Evolutionary conservation across 2,329 filamentous ascomycete species (phyloP), one percentile per base, ranked within the genome.

Genomic region (Microdochium trichocladiopsis): DNA sequence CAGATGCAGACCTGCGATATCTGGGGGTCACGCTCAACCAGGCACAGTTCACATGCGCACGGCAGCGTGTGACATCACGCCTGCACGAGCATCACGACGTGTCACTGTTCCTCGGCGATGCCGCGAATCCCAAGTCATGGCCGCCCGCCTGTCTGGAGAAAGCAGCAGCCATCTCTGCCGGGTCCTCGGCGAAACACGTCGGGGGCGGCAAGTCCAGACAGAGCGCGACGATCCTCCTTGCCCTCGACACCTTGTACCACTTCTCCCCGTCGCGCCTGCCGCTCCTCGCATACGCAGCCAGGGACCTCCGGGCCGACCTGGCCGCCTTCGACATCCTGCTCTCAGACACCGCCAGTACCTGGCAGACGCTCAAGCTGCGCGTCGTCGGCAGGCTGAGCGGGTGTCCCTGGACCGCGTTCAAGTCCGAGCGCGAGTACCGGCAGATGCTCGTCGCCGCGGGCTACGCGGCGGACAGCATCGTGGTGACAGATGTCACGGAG

Each of bases 321-420:
- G 78, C 81, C 73, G 77, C 74, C 0, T 83, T 82, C 53, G 80
- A 83, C 53, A 66, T 83, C 1, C 58, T 81, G 2, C 65, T 73
- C 36, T 66, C 66, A 52, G 60, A 65, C 3, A 50, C 55, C 8
- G 67, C 70, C 2, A 61, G 64, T 2, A 21, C 31, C 1, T 24
- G 50, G 25, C 58, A 72, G 24, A 63, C 52, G 0, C 49, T 74
- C 5, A 49, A 69, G 3, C 64, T 78, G 2, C 64, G 70, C 1
- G 14, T 73, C 0, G 54, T 82, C 2, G 76, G 76, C 2, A 59
- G 72, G 22, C 56, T 78, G 16, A 72, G 77, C 58, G 70, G 72
- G 1, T 76, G 74, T 28, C 80, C 80, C 0, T 69, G 70, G 50
- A 57, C 60, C 0, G 78, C 80, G 3, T 78, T 82, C 31, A 50